phyloP scores from a whole-genome alignment of 2,329 filamentous ascomycete species.

The Beauveria varroae region DNA sequence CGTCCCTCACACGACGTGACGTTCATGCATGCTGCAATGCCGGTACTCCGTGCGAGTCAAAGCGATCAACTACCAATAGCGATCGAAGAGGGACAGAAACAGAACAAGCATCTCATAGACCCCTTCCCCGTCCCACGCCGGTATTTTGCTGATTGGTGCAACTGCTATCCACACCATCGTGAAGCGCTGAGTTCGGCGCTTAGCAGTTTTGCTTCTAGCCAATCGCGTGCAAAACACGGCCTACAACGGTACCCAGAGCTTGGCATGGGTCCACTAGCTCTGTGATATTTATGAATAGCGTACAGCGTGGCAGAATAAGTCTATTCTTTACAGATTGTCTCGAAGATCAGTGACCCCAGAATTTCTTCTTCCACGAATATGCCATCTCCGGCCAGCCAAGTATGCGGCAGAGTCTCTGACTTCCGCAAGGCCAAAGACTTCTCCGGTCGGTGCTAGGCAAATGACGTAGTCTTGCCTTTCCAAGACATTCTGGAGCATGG shows the following conservation, averaged over 20 bases:
- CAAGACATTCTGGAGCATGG: slow-evolving; percentile 34
- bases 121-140: not conserved
- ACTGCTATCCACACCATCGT: slow-evolving; percentile 7
- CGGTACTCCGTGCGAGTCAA: not conserved
- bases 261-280: not conserved
- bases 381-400: slow-evolving; percentile 45
- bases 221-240: slow-evolving; percentile 4
- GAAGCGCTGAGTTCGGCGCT: slow-evolving; percentile 11
- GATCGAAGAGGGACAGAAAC: not conserved
- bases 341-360: slow-evolving; percentile 30
- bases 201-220: not conserved
- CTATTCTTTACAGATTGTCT: not conserved
- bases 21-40: slow-evolving; percentile 9
- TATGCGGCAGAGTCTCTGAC: slow-evolving; percentile 21
- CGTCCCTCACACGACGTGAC: not conserved
- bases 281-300: not conserved
- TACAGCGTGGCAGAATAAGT: slow-evolving; percentile 4
- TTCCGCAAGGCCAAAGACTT: slow-evolving; percentile 36
- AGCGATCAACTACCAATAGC: not conserved
- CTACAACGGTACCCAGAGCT: not conserved
- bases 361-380: slow-evolving; percentile 40
- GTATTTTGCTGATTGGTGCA: slow-evolving; percentile 8
- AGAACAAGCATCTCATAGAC: not conserved
- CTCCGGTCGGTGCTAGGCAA: slow-evolving; percentile 29
- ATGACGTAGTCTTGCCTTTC: slow-evolving; percentile 47